Base-by-base conservation (phyloP, 352 stramenopile species). In the Globisporangium orthogonon region DNA sequence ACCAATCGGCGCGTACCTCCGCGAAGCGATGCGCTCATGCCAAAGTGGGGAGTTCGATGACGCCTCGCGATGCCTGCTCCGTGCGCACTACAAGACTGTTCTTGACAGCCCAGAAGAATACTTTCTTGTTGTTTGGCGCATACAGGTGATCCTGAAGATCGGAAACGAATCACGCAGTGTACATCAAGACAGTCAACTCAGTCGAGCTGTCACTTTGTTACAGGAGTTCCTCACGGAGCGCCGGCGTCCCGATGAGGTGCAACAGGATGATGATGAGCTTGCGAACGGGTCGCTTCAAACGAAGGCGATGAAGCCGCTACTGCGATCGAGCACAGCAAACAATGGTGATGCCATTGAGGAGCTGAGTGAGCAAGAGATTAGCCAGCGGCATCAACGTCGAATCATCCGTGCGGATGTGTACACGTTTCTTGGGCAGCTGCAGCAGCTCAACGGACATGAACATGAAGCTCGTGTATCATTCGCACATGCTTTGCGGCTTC, bases 71-170 rank as follows among this genome's bases (percentile, higher is more conserved):
- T 70, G 39, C 30, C 53, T 85, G 17, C 65, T 85, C 29, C 69
- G 74, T 4, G 74, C 70, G 1, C 72, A 85, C 45, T 85, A 85
- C 70, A 76, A 77, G 45, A 80, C 72, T 9, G 50, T 41, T 3
- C 56, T 79, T 4, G 72, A 85, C n/a, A 80, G 65, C 10, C 70
- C 74, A 6, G 74, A 79, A 3, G 74, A 85, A 50, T 85, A 85
- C 49, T 47, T 78, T 2, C 46, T 82, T 0, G 58, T 78, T 7
- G 60, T 69, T 7, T 82, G 74, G 72, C 70, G 72, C 7, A 60
- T 77, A 1, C 71, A 82, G 54, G 63, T 85, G 13, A 58, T 60
- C 11, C 18, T 62, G 44, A 61, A 59, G 40, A n/a, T 54, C 30
- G n/a, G 0, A 33, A 56, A 7, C 14, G 50, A 29, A 50, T 43